Conservation (phyloP, 2,329 filamentous ascomycete genomes). For the Cordyceps cicadae region DNA sequence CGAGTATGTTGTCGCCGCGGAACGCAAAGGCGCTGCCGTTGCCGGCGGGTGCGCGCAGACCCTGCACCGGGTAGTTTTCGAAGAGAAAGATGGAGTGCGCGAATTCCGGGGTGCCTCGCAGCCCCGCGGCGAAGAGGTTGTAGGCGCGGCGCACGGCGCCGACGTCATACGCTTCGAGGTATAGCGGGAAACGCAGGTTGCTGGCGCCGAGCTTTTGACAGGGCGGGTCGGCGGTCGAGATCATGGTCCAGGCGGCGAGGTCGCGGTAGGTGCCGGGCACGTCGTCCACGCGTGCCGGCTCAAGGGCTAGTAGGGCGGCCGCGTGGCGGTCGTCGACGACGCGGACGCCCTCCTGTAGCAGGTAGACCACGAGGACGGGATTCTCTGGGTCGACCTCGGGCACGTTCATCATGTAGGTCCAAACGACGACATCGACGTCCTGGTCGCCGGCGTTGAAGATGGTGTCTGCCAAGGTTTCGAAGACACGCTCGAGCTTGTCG, state of each 20-base stretch:
- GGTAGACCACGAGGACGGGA: constrained; percentile 32
- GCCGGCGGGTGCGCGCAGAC: constrained; percentile 28
- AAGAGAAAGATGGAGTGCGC: constrained; percentile 26
- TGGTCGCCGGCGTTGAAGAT: constrained; percentile 35
- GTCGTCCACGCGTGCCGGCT: constrained; percentile 25
- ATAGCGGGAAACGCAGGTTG: constrained; percentile 37
- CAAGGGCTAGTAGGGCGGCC: constrained; percentile 34
- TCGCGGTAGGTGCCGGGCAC: constrained; percentile 35
- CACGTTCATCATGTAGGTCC: constrained; percentile 38
- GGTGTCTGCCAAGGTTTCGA: constrained; percentile 36
- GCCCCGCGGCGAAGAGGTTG: constrained; percentile 24
- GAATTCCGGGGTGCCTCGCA: constrained; percentile 21
- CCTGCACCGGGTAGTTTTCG: constrained; percentile 41
- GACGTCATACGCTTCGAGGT: constrained; percentile 31
- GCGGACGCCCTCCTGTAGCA: constrained; percentile 35
- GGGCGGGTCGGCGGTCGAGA: constrained; percentile 25
- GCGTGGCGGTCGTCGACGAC: constrained; percentile 31
- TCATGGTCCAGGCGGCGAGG: constrained; percentile 35
- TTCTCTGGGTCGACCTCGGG: constrained; percentile 32
- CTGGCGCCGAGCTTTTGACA: constrained; percentile 34
- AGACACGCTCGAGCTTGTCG: constrained; percentile 41
- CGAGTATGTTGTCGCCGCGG: constrained; percentile 35
- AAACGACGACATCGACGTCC: constrained; percentile 38
- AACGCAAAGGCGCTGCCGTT: constrained; percentile 37
- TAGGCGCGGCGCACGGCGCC: constrained; percentile 22